These are phyloP conservation scores for Acanthamoeba sp. DNA, from an alignment of 208 protist species.

Conservation along the genomic window DNA sequence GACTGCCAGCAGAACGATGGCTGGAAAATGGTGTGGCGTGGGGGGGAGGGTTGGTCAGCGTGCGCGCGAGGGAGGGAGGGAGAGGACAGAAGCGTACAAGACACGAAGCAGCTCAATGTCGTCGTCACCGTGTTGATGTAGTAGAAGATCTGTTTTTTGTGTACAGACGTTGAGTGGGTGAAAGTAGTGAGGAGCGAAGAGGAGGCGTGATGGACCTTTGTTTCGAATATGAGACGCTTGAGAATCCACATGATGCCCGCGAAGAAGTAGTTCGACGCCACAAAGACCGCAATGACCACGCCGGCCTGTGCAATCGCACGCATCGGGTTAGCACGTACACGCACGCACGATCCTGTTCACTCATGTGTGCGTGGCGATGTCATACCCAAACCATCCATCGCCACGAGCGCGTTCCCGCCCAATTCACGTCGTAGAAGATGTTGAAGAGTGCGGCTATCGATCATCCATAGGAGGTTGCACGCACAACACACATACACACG, in stretches of 20 bases:
- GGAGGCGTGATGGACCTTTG: not conserved
- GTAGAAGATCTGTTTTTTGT: not conserved
- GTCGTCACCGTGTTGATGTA: conserved; percentile 36
- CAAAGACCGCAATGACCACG: not conserved
- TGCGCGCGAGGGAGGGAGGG: not conserved
- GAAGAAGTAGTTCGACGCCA: not conserved
- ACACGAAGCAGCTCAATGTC: not conserved
- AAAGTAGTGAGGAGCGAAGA: too few species aligned
- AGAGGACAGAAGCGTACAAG: not conserved
- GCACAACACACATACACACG: not conserved
- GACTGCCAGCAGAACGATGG: not conserved
- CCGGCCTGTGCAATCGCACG: not conserved
- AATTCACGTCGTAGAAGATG: not conserved
- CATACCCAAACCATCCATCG: conserved; percentile 39
- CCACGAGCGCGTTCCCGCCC: not conserved
- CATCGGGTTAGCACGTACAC: not conserved
- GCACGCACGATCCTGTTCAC: too few species aligned
- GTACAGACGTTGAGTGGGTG: not conserved
- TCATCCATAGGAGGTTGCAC: not conserved
- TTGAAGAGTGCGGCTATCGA: not conserved
- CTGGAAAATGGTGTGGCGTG: not conserved
- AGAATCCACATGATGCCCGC: not conserved
- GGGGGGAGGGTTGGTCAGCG: not conserved
- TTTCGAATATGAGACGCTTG: conserved; percentile 29
- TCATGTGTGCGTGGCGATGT: not conserved